These are phyloP conservation scores for Collybiopsis luxurians DNA, from an alignment of 768 basidiomycete genomes.

Conservation along the genomic window DNA sequence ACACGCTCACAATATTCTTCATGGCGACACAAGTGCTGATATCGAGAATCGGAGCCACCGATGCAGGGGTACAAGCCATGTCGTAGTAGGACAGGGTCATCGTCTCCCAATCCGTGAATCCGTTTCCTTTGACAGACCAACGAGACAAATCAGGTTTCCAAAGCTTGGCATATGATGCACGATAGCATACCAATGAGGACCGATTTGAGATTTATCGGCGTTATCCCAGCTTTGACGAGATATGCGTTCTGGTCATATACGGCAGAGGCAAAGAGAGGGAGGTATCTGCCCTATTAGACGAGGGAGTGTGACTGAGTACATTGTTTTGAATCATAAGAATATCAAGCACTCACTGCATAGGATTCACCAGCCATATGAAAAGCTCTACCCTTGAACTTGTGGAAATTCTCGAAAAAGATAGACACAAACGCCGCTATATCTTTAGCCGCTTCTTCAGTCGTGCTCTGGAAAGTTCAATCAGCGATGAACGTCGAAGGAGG, in stretches of 20 bases:
- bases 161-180: background rate
- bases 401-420: conserved; percentile 57
- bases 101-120: conserved; percentile 47
- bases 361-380: conserved; percentile 66
- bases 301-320: too few relatives aligned
- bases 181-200: conserved; percentile 41
- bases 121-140: conserved; percentile 36
- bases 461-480: conserved; percentile 28
- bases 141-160: background rate
- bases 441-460: conserved; percentile 48
- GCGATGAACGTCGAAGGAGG: background rate
- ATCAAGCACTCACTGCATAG: conserved; percentile 42
- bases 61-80: conserved; percentile 44
- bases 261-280: conserved; percentile 55
- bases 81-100: conserved; percentile 30
- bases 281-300: conserved; percentile 46
- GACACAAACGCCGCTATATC: conserved; percentile 53
- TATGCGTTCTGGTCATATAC: conserved; percentile 51
- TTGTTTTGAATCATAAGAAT: too few relatives aligned
- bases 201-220: conserved; percentile 47
- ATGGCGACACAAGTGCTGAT: conserved; percentile 36
- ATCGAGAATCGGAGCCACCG: conserved; percentile 36
- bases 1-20: conserved; percentile 41
- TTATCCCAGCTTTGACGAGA: conserved; percentile 36
- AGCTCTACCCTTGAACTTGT: conserved; percentile 43